Evolutionary conservation across 2,329 filamentous ascomycete genomes (phyloP), one percentile per base, ranked within the genome.

Genomic region (Hansfordia pulvinata): DNA sequence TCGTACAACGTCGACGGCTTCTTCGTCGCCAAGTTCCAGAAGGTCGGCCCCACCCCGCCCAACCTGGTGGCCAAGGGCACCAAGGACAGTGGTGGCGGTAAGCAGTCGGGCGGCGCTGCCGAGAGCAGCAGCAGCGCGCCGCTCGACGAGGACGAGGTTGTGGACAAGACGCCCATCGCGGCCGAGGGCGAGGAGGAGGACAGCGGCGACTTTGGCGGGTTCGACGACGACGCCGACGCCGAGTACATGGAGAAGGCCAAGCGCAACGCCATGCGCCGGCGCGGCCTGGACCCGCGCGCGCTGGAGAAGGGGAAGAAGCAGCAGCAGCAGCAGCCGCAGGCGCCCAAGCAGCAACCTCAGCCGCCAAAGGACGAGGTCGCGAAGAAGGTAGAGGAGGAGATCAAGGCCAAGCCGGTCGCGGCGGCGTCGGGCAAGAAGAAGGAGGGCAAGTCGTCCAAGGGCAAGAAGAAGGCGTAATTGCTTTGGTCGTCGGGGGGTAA

Each of bases 11-110:
- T 98, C 18, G 90, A 96, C 51, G 90, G 90, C 37, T 98, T 98
- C 74, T 98, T 85, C 50, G 90, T 98, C 34, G 83, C 85, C 45
- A 98, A 98, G 56, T 80, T 98, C 58, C 86, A 93, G 56, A 98
- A 98, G 67, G 72, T 72, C 10, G 88, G 74, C 0, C 79, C 83
- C 3, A 82, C 80, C 20, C 76, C 81, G 2, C 56, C 64, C 30
- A 71, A 68, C 28, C 62, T 66, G 3, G 58, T 66, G 7, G n/a
- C n/a, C n/a, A n/a, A n/a, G n/a, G n/a, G n/a, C n/a, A n/a, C n/a
- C n/a, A 44, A 47, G 28, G 49, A 54, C 29, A 42, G 39, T 30
- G 24, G 28, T 14, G 23, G 28, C 13, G 27, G 25, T 6, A 21
- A 31, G n/a, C 17, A 22, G n/a, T 21, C 27, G 12, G 12, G 13